Evolutionary conservation across 2,329 filamentous ascomycete species (phyloP), one percentile per base, ranked within the genome.

Genomic region (Chaetomium sp.): DNA sequence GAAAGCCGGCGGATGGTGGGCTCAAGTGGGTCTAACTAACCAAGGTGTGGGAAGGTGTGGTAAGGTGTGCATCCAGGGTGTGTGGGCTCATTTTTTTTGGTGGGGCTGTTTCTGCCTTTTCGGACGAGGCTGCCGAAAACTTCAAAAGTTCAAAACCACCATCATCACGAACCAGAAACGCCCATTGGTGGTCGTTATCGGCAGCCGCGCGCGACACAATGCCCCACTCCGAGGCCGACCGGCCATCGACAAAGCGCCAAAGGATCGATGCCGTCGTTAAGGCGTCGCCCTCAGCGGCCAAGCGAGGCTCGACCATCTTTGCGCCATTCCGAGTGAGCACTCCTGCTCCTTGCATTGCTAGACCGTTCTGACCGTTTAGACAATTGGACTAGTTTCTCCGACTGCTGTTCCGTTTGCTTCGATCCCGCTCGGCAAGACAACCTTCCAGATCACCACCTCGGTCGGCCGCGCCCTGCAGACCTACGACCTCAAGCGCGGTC

Each of bases 361-460:
- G 9, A 25, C 27, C 4, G 51, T 7, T 29, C 35, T 61, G 33
- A 27, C 23, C 5, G 12, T 49, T 50, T 13, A 97, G 92, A 97
- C 94, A 55, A 86, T 99, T 69, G 95, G 95, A 19, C 83, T 99
- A 35, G 92, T 99, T 1, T 97, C 95, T 5, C 92, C 95, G 0
- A 97, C 94, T 2, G 79, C 83, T 57, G 92, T 97, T 0, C 94
- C 95, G 0, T 98, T 99, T 74, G 93, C 94, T 2, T 90, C 90
- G 6, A 85, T 96, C 35, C 91, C 94, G 0, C 83, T 97, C 19
- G 95, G 95, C 64, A 97, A 96, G 78, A 94, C 92, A 0, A 96
- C 93, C 3, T 99, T 97, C 75, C 95, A 99, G 76, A 92, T 99
- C 77, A 98, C 95, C 38, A 99, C 95, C 33, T 98, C 92, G 0